Conservation (phyloP, 2,329 filamentous ascomycete species). For the Aspergillus uvarum region DNA sequence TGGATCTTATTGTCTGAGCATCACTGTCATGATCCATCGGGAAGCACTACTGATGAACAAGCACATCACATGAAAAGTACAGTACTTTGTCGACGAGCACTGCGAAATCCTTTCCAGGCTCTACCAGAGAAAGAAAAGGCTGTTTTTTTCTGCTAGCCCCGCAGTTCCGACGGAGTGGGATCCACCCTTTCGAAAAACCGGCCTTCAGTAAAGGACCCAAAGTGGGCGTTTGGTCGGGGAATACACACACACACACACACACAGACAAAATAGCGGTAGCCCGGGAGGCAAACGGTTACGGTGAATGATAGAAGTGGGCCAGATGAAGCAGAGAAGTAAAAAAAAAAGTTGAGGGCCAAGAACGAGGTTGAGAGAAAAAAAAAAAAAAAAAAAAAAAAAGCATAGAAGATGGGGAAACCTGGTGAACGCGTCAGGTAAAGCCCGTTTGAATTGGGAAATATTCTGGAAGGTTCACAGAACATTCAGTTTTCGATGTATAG, state of each 20-base stretch:
- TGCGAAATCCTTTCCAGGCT: background rate
- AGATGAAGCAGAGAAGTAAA: background rate
- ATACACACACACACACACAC: slow-evolving; percentile 8
- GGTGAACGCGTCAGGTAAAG: background rate
- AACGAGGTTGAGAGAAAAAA: too few relatives aligned
- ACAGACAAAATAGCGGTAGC: slow-evolving; percentile 13
- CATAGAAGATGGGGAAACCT: background rate
- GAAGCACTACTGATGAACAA: too few relatives aligned
- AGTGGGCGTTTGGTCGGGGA: slow-evolving; percentile 1
- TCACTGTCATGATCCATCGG: too few relatives aligned
- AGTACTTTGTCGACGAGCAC: too few relatives aligned
- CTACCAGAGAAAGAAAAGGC: background rate
- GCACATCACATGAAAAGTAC: background rate
- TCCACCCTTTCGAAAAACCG: slow-evolving; percentile 16
- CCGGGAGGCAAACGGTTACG: slow-evolving; percentile 11
- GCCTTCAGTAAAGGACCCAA: slow-evolving; percentile 1
- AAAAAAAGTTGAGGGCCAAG: background rate
- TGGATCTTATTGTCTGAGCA: too few relatives aligned
- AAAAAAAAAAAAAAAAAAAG: too few relatives aligned
- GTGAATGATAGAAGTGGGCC: slow-evolving; percentile 8
- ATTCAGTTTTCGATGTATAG: background rate
- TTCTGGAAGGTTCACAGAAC: slow-evolving; percentile 15
- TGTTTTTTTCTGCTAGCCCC: slow-evolving; percentile 13
- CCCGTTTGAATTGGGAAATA: slow-evolving; percentile 3
- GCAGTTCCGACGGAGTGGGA: slow-evolving; percentile 16